Base-by-base conservation (phyloP, 257 asterid genomes). In the Solanum dulcamara region DNA sequence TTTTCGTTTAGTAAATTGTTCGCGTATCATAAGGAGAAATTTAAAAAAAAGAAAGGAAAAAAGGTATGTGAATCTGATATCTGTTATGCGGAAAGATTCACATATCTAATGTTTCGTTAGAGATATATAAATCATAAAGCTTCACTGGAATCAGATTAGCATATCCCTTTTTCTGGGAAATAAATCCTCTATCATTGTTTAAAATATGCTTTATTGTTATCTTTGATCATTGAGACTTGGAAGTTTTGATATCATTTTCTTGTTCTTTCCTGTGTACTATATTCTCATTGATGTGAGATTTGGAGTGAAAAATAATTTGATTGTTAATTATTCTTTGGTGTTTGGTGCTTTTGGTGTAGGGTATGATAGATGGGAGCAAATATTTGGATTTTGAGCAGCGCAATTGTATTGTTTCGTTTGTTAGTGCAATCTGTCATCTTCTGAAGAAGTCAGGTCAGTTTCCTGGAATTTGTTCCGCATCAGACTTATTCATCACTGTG, bases 401-500 rank as follows among this genome's bases (percentile, higher is more conserved):
- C 81, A 88, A 90, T 80, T 86, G 55, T 80, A 72, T 92, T 48
- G 88, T 88, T 33, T 90, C 98, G 20, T 96, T 90, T 88, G 91
- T 93, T 72, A 91, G 93, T 84, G 97, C 98, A 50, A 88, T 93
- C 40, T 89, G 93, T 86, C 92, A 93, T 90, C 89, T 93, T 53
- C 87, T 94, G 60, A 91, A 91, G 91, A 93, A 89, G 90, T 88
- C 90, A 26, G 98, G 98, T 94, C 85, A 85, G 93, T 80, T 81
- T 64, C 38, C 83, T 85, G 80, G 84, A 81, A 50, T 55, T 32
- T 71, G 28, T 55, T 70, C 55, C 32, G 51, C 80, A 26, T 75
- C 15, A 46, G 60, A 87, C 57, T 60, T 84, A 71, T 53, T 86
- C 26, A 72, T 68, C 20, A 17, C 48, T 35, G 35, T 89, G 48